Evolutionary conservation across 371 early-diverging fungal species (phyloP).

Genomic region (Mortierella sp.): DNA sequence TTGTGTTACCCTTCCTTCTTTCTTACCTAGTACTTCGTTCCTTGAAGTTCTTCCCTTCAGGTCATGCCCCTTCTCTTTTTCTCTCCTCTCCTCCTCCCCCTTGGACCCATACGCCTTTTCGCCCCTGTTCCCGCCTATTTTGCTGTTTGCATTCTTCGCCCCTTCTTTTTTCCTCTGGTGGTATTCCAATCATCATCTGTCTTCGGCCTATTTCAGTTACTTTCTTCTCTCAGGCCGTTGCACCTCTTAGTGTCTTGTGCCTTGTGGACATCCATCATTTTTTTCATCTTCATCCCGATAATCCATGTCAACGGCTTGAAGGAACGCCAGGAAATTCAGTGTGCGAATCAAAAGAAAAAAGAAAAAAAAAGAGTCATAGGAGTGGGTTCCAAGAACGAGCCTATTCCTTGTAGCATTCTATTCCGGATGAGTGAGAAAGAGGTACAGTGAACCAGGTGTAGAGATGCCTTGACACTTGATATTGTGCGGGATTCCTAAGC

Average conservation of each 20-base stretch:
- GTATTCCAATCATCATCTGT: background rate
- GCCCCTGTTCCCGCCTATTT: background rate
- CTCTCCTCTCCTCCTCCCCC: background rate
- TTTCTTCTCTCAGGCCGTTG: conserved; percentile 2
- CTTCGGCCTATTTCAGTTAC: background rate
- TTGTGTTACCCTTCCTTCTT: background rate
- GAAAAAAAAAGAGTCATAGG: background rate
- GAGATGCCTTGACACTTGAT: background rate
- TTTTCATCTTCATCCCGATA: conserved; percentile 1
- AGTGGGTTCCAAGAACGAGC: background rate
- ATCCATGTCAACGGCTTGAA: background rate
- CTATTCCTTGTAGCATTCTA: background rate
- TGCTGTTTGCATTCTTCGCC: background rate
- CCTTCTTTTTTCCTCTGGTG: background rate
- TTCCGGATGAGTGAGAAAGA: background rate
- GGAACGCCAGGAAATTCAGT: background rate
- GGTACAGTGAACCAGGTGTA: background rate
- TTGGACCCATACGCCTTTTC: background rate
- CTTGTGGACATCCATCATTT: background rate
- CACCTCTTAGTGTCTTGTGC: background rate
- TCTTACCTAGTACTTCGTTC: background rate
- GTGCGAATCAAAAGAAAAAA: conserved; percentile 3
- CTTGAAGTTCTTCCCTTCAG: background rate
- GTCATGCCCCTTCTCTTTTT: background rate
- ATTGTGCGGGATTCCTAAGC: background rate